These are phyloP conservation scores for Cryptomeria japonica DNA, from an alignment of 75 land plant genomes.

Conservation along the genomic window DNA sequence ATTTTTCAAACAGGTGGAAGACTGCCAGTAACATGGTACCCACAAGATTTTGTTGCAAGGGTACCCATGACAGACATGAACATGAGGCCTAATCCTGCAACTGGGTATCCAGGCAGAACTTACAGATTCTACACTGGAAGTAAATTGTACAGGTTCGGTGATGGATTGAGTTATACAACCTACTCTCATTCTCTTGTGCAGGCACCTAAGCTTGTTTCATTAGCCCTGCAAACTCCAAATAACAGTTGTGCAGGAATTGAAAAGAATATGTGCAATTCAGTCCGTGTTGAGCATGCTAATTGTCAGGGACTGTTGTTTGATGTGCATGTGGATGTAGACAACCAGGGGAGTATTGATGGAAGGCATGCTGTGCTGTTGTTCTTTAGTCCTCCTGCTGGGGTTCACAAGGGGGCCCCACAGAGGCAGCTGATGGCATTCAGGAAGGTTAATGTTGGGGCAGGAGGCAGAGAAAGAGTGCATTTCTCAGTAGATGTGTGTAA, in stretches of 20 bases:
- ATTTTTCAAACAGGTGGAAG: slow-evolving; percentile 61
- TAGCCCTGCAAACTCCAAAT: not conserved
- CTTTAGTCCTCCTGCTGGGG: slow-evolving; percentile 41
- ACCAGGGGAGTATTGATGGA: slow-evolving; percentile 40
- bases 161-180: slow-evolving; percentile 82
- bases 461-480: slow-evolving; percentile 29
- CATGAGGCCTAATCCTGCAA: slow-evolving; percentile 77
- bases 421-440: slow-evolving; percentile 62
- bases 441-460: slow-evolving; percentile 38
- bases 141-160: slow-evolving; percentile 67
- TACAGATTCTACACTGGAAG: slow-evolving; percentile 91
- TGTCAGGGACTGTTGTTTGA: slow-evolving; percentile 43
- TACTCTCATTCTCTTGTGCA: slow-evolving; percentile 51
- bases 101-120: slow-evolving; percentile 89
- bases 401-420: slow-evolving; percentile 41
- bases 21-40: slow-evolving; percentile 83
- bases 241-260: not conserved
- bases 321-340: slow-evolving; percentile 47
- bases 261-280: not conserved
- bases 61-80: slow-evolving; percentile 90
- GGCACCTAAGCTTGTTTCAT: slow-evolving; percentile 45
- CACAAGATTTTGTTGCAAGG: slow-evolving; percentile 51
- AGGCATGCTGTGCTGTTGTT: slow-evolving; percentile 65
- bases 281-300: slow-evolving; percentile 6
- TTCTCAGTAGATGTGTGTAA: slow-evolving; percentile 64